Percentiles rank a stretch among this genome's conserved stretches.
Evolutionary conservation across 495 filamentous ascomycete genomes (phyloP).

Genomic region (Tuber aestivum): DNA sequence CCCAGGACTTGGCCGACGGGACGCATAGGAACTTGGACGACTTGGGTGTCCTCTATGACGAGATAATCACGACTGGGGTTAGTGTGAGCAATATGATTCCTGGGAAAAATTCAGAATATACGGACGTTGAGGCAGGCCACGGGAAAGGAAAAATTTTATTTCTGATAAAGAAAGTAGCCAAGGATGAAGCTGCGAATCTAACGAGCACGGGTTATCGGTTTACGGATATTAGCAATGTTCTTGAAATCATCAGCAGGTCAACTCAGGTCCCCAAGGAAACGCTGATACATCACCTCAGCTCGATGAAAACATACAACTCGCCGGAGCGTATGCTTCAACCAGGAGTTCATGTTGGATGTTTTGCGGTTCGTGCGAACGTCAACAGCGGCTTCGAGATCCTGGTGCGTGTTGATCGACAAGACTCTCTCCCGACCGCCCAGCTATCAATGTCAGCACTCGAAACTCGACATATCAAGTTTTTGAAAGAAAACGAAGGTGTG

Average conservation of each 20-base stretch:
- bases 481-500: slow-evolving; percentile 34
- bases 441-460: slow-evolving; percentile 55
- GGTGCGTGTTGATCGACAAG: slow-evolving; percentile 57
- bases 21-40: slow-evolving; percentile 58
- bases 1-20: slow-evolving; percentile 62
- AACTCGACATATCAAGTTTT: slow-evolving; percentile 52
- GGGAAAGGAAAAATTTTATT: slow-evolving; percentile 58
- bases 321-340: slow-evolving; percentile 52
- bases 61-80: slow-evolving; percentile 61
- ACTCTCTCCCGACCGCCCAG: slow-evolving; percentile 62
- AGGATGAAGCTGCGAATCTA: slow-evolving; percentile 56
- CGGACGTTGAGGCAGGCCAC: slow-evolving; percentile 11
- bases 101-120: slow-evolving; percentile 8
- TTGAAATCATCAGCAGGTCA: slow-evolving; percentile 57
- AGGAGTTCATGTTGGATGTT: slow-evolving; percentile 70
- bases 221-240: slow-evolving; percentile 62
- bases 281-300: slow-evolving; percentile 53
- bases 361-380: slow-evolving; percentile 63
- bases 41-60: slow-evolving; percentile 71
- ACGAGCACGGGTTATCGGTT: slow-evolving; percentile 71
- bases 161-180: slow-evolving; percentile 62
- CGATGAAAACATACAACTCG: slow-evolving; percentile 58
- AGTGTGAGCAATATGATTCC: slow-evolving; percentile 13
- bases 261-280: slow-evolving; percentile 61
- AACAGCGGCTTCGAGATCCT: slow-evolving; percentile 67